Percentiles rank a stretch among this genome's conserved stretches.
Evolutionary conservation across 345 rosid species (phyloP).

Genomic region (Arabis alpina): DNA sequence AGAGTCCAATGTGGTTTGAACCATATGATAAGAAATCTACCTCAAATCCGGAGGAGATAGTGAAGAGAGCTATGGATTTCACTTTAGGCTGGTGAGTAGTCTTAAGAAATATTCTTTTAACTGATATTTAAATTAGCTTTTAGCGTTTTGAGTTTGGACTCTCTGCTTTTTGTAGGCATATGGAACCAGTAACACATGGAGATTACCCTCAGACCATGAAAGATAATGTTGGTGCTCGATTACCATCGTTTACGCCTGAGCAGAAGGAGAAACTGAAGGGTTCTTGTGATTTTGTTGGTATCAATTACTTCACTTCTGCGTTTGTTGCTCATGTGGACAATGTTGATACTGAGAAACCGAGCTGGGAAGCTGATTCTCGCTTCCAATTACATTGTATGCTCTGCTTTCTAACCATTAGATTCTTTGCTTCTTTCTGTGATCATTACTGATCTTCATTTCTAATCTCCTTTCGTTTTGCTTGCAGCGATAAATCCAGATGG

Average conservation of each 20-base stretch:
- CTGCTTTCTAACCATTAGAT: neutral
- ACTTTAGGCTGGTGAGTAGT: slow-evolving; percentile 47
- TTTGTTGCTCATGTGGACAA: slow-evolving; percentile 36
- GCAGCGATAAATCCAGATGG: slow-evolving; percentile 38
- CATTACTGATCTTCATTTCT: slow-evolving; percentile 1
- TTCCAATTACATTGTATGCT: slow-evolving; percentile 33
- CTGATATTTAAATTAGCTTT: neutral
- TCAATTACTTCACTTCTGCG: slow-evolving; percentile 43
- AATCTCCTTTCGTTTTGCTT: neutral
- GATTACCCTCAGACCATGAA: slow-evolving; percentile 45
- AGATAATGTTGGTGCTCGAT: slow-evolving; percentile 34
- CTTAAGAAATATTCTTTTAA: neutral
- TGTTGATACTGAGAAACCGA: slow-evolving; percentile 37
- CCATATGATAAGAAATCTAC: slow-evolving; percentile 38
- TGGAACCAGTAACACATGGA: slow-evolving; percentile 42
- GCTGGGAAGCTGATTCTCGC: slow-evolving; percentile 41
- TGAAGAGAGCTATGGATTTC: slow-evolving; percentile 46
- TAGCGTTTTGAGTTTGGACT: slow-evolving; percentile 22
- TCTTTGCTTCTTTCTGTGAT: neutral
- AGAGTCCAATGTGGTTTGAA: slow-evolving; percentile 43
- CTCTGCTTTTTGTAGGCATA: slow-evolving; percentile 37
- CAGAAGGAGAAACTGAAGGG: slow-evolving; percentile 41
- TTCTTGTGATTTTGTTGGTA: slow-evolving; percentile 44
- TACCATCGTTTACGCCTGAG: slow-evolving; percentile 38
- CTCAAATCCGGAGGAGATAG: slow-evolving; percentile 33